Conservation (phyloP, 441 rosid genomes). For the Brassica balearica region DNA sequence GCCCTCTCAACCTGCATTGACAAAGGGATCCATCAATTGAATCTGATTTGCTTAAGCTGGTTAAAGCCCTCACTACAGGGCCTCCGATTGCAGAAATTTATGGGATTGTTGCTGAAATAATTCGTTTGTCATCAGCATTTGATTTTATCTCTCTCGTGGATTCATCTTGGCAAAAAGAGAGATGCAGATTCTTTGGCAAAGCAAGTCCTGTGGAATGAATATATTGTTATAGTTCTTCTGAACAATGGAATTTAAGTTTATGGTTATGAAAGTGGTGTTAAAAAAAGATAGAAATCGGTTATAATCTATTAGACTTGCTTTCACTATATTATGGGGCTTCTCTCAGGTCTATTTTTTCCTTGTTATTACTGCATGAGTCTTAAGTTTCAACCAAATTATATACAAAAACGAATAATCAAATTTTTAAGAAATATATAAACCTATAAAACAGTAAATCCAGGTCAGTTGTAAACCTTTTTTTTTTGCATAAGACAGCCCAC, state of each 20-base stretch:
- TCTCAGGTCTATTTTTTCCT: neutral
- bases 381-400: constrained; percentile 24
- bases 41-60: neutral
- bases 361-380: constrained; percentile 18
- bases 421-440: neutral
- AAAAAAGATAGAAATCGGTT: too few relatives aligned
- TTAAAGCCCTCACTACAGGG: neutral
- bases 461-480: constrained; percentile 1
- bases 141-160: neutral
- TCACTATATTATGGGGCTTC: neutral
- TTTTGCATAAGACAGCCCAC: constrained; percentile 28
- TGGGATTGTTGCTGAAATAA: neutral
- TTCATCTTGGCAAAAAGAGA: neutral
- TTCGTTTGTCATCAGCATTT: neutral
- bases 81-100: neutral
- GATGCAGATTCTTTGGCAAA: neutral
- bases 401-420: constrained; percentile 24
- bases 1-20: neutral
- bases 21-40: neutral
- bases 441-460: constrained; percentile 14
- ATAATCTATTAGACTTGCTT: neutral
- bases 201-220: neutral
- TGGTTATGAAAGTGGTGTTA: neutral
- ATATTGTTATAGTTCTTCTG: neutral
- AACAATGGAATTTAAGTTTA: neutral